Evolutionary conservation across 805 yeast species (phyloP).

Genomic region (Myxozyma neglecta): DNA sequence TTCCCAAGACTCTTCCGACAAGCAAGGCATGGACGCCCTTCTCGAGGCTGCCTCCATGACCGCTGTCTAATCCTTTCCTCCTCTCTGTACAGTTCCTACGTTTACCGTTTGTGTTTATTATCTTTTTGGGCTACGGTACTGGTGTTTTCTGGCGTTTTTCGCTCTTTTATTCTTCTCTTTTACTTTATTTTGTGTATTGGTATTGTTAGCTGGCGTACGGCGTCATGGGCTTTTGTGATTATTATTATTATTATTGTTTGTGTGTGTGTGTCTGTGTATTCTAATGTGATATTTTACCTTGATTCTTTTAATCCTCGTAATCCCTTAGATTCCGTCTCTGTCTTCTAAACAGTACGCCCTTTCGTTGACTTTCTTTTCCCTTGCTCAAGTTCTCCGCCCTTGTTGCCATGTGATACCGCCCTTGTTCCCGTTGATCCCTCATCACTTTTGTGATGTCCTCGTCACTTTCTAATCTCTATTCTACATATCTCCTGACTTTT

Average conservation of each 20-base stretch:
- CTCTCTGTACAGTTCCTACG: background rate
- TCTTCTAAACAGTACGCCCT: too few species aligned
- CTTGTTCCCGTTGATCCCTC: too few species aligned
- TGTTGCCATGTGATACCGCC: too few species aligned
- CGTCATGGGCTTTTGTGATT: background rate
- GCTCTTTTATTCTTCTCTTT: background rate
- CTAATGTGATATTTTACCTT: background rate
- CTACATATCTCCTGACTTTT: too few species aligned
- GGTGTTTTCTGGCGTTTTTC: background rate
- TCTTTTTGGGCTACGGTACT: background rate
- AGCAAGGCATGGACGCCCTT: constrained; percentile 24
- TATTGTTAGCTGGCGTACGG: background rate
- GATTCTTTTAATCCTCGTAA: too few species aligned
- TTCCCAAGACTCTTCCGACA: background rate
- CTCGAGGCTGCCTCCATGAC: constrained; percentile 28
- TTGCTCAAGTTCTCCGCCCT: too few species aligned
- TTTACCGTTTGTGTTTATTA: background rate
- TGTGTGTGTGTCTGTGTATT: background rate
- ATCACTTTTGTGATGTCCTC: too few species aligned
- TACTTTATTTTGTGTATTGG: background rate
- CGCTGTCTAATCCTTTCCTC: background rate
- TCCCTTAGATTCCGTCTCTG: too few species aligned
- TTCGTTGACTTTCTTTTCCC: too few species aligned
- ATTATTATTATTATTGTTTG: background rate
- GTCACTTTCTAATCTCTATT: too few species aligned